A percentile compares a stretch with the other conserved stretches of the same genome.
Evolutionary conservation across 2,329 filamentous ascomycete species (phyloP).

Genomic region (Phaeosphaeria sp.): DNA sequence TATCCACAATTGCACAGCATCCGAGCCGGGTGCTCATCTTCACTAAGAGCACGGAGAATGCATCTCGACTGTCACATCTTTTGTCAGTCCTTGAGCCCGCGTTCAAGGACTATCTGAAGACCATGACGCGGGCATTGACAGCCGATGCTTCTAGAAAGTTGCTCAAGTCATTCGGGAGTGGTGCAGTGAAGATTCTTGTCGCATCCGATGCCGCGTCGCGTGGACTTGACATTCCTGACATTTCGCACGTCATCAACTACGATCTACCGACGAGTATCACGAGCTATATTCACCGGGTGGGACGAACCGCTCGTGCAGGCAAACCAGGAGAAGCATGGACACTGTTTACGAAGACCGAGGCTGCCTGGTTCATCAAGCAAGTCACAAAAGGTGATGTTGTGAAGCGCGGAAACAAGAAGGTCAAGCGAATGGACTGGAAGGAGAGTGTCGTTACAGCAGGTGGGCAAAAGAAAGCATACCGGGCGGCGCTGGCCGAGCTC

Average conservation of each 20-base stretch:
- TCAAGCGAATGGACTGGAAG: constrained; percentile 55
- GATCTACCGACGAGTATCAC: constrained; percentile 83
- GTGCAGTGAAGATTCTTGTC: constrained; percentile 75
- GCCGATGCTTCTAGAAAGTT: constrained; percentile 73
- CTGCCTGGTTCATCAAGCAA: constrained; percentile 89
- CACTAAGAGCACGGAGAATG: constrained; percentile 87
- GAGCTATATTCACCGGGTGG: constrained; percentile 89
- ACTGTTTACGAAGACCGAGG: constrained; percentile 80
- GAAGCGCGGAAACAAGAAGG: constrained; percentile 52
- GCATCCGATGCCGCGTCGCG: constrained; percentile 93
- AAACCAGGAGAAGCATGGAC: constrained; percentile 83
- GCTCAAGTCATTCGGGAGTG: constrained; percentile 68
- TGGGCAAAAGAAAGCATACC: constrained; percentile 52
- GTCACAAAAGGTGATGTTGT: constrained; percentile 68
- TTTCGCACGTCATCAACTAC: constrained; percentile 92
- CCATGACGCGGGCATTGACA: constrained; percentile 79
- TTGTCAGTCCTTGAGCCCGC: constrained; percentile 70
- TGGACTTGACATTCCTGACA: constrained; percentile 80
- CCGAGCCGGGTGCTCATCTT: constrained; percentile 73
- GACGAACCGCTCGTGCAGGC: constrained; percentile 85
- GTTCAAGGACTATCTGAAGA: constrained; percentile 66
- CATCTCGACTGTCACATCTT: constrained; percentile 84
- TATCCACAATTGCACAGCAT: constrained; percentile 24
- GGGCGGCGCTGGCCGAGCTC: constrained; percentile 66
- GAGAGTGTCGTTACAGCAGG: constrained; percentile 50